Conservation (phyloP, 192 early-diverging fungal genomes). For the Mortierella claussenii region DNA sequence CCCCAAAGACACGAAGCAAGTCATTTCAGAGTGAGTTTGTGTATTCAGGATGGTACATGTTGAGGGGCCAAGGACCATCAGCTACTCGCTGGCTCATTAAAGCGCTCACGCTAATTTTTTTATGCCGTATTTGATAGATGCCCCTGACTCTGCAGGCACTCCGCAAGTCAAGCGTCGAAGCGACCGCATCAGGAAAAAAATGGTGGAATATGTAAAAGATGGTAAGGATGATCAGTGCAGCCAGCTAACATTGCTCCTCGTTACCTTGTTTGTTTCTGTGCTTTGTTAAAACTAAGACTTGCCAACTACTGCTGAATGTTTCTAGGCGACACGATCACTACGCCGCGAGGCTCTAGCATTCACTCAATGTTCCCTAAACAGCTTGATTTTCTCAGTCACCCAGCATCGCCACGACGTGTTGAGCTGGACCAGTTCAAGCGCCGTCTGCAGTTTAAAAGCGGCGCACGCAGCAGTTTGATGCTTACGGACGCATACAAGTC, state of each 20-base stretch:
- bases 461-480: constrained; percentile 26
- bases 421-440: constrained; percentile 46
- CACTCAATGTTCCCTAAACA: constrained; percentile 23
- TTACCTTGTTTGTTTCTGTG: too few species aligned
- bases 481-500: constrained; percentile 28
- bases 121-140: background rate
- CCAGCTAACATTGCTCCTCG: too few species aligned
- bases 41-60: background rate
- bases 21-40: constrained; percentile 11
- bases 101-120: background rate
- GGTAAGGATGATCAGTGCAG: too few species aligned
- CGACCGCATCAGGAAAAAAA: constrained; percentile 23
- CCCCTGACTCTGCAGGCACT: constrained; percentile 2
- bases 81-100: too few species aligned
- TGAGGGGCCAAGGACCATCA: too few species aligned
- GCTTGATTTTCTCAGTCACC: constrained; percentile 5
- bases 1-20: constrained; percentile 5
- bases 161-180: constrained; percentile 16
- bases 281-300: too few species aligned
- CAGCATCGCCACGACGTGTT: constrained; percentile 12
- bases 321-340: constrained; percentile 32
- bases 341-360: constrained; percentile 42
- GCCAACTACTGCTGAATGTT: too few species aligned
- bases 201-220: constrained; percentile 15
- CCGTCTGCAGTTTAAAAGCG: constrained; percentile 43